Base-by-base conservation (phyloP, 2,329 filamentous ascomycete genomes). In the Pseudocercospora vitis region DNA sequence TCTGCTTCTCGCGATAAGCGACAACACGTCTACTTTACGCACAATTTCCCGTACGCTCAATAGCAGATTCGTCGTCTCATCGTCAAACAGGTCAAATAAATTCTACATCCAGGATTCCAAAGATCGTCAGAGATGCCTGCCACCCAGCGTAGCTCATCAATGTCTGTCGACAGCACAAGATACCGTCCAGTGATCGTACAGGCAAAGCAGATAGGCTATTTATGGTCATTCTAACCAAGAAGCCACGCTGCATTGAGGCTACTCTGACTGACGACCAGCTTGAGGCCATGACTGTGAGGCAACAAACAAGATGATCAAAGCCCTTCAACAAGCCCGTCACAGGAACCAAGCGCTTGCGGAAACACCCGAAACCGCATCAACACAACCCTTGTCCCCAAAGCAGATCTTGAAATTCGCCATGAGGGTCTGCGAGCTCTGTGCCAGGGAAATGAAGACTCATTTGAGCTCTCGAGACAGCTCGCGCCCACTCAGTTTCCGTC, bases 391-490 rank as follows among this genome's bases (percentile, higher is more conserved):
- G 35, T 29, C 48, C n/a, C 50, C 42, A 19, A 44, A 53, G 11
- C 40, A 48, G 24, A 33, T 53, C 32, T 11, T 21, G 11, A 44
- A 53, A n/a, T 32, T 32, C 3, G 50, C 42, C 23, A 12, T 11
- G n/a, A 53, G 40, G 19, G 24, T 42, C 16, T 21, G 42, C 16
- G 21, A 48, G 9, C 19, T 53, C 12, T 23, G 12, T 33, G 11
- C 7, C 32, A 48, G 40, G 33, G 50, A 40, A 11, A 33, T 48
- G 42, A 53, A 48, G 32, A 53, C 39, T 23, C 50, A 53, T 14
- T 48, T 53, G 42, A 53, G n/a, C n/a, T n/a, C n/a, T n/a, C n/a
- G n/a, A n/a, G n/a, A n/a, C n/a, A n/a, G n/a, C n/a, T n/a, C n/a
- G n/a, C n/a, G n/a, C n/a, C n/a, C n/a, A n/a, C n/a, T n/a, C n/a